Evolutionary conservation across 2,329 filamentous ascomycete genomes (phyloP).

Genomic region (Dactylellina cionopaga): DNA sequence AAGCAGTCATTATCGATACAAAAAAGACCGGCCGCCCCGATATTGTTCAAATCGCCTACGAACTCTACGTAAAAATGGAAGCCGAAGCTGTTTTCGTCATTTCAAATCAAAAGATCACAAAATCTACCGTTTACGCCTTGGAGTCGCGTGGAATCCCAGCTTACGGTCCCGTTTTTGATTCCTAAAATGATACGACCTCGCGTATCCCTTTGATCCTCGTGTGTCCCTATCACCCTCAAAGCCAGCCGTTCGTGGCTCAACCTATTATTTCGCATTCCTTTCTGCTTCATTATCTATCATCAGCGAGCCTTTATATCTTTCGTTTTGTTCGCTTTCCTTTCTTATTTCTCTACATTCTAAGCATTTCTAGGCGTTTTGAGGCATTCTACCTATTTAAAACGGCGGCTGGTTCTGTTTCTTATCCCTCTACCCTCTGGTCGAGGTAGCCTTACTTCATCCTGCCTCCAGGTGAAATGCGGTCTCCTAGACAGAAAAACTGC

Average conservation of each 20-base stretch:
- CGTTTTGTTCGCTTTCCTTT: background rate
- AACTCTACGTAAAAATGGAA: slow-evolving; percentile 57
- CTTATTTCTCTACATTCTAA: background rate
- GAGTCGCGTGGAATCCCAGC: slow-evolving; percentile 60
- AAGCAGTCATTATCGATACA: slow-evolving; percentile 60
- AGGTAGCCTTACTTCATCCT: too few species aligned
- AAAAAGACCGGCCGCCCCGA: slow-evolving; percentile 58
- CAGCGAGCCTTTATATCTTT: background rate
- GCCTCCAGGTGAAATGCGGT: too few species aligned
- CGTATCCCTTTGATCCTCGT: background rate
- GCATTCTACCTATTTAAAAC: background rate
- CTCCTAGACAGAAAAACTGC: too few species aligned
- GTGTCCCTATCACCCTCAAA: background rate
- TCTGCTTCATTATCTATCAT: background rate
- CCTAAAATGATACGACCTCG: too few species aligned
- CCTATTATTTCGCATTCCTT: background rate
- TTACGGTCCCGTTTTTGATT: slow-evolving; percentile 60
- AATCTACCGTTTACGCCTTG: slow-evolving; percentile 60
- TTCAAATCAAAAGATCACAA: slow-evolving; percentile 60
- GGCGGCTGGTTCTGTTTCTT: too few species aligned
- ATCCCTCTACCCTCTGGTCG: too few species aligned
- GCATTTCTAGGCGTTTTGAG: background rate
- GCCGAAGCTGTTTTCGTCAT: slow-evolving; percentile 61
- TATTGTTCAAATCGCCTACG: slow-evolving; percentile 58
- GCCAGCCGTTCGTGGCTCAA: background rate